phyloP scores from a whole-genome alignment of 31 red algal species.

The Bonnemaisonia californica region DNA sequence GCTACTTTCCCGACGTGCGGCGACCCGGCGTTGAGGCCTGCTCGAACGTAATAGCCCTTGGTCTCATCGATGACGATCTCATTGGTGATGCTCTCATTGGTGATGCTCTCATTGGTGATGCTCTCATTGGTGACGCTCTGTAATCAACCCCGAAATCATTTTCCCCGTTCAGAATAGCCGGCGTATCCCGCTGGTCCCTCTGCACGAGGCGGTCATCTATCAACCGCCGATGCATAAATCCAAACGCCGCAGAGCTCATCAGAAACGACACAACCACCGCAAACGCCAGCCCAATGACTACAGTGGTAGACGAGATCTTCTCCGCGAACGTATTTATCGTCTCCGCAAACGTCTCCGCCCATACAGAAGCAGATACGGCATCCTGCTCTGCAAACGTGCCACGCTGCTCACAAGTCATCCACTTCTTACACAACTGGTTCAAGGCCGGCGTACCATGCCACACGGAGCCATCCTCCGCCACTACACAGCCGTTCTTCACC shows the following conservation, averaged over 20 bases:
- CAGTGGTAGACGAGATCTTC: constrained; percentile 27
- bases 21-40: too few species aligned
- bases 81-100: too few species aligned
- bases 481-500: constrained; percentile 17
- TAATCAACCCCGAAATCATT: background rate
- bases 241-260: constrained; percentile 25
- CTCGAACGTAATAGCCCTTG: too few species aligned
- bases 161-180: background rate
- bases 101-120: too few species aligned
- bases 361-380: constrained; percentile 27
- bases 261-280: constrained; percentile 5
- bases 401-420: constrained; percentile 30
- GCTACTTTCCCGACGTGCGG: too few species aligned
- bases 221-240: constrained; percentile 20
- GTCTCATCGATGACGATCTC: too few species aligned
- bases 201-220: background rate
- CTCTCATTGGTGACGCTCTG: background rate
- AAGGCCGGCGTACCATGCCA: constrained; percentile 27
- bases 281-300: background rate
- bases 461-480: background rate
- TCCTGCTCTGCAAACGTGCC: constrained; percentile 24
- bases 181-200: background rate
- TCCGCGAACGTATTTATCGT: constrained; percentile 47
- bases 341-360: constrained; percentile 47
- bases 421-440: constrained; percentile 35